phyloP scores from a whole-genome alignment of 164 flowering plant genomes.

The Aristolochia contorta region DNA sequence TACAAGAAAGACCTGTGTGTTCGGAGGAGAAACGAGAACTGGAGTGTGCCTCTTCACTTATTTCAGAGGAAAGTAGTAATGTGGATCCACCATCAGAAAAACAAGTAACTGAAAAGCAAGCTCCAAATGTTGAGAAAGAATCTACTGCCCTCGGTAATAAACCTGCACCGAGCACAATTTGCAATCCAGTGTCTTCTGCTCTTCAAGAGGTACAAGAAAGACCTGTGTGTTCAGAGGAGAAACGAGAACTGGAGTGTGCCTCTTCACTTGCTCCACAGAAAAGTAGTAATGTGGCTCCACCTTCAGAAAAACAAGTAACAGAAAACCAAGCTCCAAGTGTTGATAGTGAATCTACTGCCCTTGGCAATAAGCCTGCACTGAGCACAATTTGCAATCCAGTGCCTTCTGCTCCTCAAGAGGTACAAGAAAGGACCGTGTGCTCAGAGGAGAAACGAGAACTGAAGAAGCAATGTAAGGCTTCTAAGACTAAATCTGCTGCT shows the following conservation, averaged over 20 bases:
- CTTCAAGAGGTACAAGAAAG: too few species aligned
- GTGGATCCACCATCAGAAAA: background rate
- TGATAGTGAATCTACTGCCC: constrained; percentile 3
- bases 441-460: background rate
- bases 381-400: background rate
- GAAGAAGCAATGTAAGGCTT: constrained; percentile 2
- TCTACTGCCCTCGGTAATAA: constrained; percentile 1
- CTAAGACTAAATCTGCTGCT: constrained; percentile 1
- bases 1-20: background rate
- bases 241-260: background rate
- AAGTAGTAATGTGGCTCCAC: background rate
- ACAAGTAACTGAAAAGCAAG: constrained; percentile 3
- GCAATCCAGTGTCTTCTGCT: too few species aligned
- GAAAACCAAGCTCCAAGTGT: background rate
- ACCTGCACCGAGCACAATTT: background rate
- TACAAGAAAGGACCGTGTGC: background rate
- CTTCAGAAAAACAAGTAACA: constrained; percentile 1
- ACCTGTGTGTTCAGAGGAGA: background rate
- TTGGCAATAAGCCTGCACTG: constrained; percentile 1
- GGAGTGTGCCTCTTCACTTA: constrained; percentile 1
- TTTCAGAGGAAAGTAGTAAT: background rate
- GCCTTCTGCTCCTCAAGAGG: too few species aligned
- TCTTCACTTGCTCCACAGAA: background rate
- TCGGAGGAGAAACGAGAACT: background rate
- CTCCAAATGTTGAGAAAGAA: constrained; percentile 3